phyloP scores from a whole-genome alignment of 352 stramenopile species.

The Plasmopara muralis region DNA sequence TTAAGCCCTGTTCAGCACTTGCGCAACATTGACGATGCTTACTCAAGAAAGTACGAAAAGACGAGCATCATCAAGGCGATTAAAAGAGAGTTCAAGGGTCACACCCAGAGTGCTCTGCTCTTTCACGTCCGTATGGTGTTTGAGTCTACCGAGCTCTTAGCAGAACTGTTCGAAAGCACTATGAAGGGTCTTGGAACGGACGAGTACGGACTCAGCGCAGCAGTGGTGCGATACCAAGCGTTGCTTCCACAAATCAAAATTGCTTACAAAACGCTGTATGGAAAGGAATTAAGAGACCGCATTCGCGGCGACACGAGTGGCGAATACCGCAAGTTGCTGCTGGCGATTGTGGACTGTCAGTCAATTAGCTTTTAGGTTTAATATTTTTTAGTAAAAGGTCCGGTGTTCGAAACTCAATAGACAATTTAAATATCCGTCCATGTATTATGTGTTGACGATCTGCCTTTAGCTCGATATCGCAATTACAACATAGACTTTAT shows the following conservation, averaged over 20 bases:
- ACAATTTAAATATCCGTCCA: too few relatives aligned
- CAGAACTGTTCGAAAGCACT: constrained; percentile 50
- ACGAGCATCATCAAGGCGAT: constrained; percentile 47
- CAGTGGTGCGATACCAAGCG: constrained; percentile 66
- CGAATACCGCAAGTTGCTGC: too few relatives aligned
- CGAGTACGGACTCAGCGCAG: constrained; percentile 47
- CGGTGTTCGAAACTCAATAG: too few relatives aligned
- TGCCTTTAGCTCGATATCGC: too few relatives aligned
- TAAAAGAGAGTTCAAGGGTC: constrained; percentile 50
- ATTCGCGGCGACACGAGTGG: too few relatives aligned
- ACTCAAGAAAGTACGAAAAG: constrained; percentile 55
- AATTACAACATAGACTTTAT: too few relatives aligned
- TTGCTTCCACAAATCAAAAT: constrained; percentile 56
- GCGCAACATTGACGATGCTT: constrained; percentile 8
- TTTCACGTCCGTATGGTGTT: constrained; percentile 41
- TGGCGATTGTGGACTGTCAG: too few relatives aligned
- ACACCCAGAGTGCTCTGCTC: constrained; percentile 37
- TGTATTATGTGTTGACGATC: too few relatives aligned
- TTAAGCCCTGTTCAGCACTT: too few relatives aligned
- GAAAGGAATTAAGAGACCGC: constrained; percentile 33
- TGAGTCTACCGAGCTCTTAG: constrained; percentile 43
- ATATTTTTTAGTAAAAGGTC: too few relatives aligned
- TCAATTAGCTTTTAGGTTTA: too few relatives aligned
- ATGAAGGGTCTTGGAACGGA: constrained; percentile 64
- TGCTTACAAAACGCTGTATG: constrained; percentile 62